Evolutionary conservation across 2,329 filamentous ascomycete genomes (phyloP).

Genomic region (Neophaeococcomyces aloes): DNA sequence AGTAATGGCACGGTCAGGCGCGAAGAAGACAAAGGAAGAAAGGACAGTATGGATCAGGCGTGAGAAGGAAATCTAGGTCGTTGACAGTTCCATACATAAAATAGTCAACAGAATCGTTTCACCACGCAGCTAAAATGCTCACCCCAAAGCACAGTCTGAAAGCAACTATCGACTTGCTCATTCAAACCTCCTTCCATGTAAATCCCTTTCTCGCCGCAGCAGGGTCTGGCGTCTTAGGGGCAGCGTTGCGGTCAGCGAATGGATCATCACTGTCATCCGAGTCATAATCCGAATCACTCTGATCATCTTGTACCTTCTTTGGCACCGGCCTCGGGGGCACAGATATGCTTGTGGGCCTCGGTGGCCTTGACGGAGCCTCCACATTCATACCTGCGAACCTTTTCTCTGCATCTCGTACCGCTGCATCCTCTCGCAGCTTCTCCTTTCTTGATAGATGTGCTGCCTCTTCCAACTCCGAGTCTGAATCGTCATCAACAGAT

Average conservation of each 20-base stretch:
- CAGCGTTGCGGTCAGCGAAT: conserved; percentile 72
- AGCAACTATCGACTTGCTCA: neutral
- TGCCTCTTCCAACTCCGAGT: conserved; percentile 52
- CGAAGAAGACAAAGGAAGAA: no score
- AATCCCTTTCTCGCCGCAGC: conserved; percentile 12
- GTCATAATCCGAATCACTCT: conserved; percentile 39
- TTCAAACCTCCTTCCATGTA: conserved; percentile 15
- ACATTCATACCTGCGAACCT: conserved; percentile 38
- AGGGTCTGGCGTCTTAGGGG: conserved; percentile 40
- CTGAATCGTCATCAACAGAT: conserved; percentile 50
- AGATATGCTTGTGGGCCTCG: conserved; percentile 34
- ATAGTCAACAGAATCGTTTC: no score
- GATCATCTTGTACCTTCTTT: conserved; percentile 43
- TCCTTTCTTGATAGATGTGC: conserved; percentile 25
- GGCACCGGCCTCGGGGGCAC: conserved; percentile 24
- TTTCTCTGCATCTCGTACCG: conserved; percentile 26
- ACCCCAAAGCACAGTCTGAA: neutral
- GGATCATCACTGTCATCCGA: conserved; percentile 66
- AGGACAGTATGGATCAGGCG: no score
- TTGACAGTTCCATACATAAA: no score
- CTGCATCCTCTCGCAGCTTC: conserved; percentile 17
- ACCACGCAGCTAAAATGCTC: neutral
- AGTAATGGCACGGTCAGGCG: no score
- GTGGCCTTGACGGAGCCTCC: conserved; percentile 38
- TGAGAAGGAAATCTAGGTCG: no score